Evolutionary conservation across 2,329 filamentous ascomycete genomes (phyloP).

Genomic region (Hypoxylon rubiginosum): DNA sequence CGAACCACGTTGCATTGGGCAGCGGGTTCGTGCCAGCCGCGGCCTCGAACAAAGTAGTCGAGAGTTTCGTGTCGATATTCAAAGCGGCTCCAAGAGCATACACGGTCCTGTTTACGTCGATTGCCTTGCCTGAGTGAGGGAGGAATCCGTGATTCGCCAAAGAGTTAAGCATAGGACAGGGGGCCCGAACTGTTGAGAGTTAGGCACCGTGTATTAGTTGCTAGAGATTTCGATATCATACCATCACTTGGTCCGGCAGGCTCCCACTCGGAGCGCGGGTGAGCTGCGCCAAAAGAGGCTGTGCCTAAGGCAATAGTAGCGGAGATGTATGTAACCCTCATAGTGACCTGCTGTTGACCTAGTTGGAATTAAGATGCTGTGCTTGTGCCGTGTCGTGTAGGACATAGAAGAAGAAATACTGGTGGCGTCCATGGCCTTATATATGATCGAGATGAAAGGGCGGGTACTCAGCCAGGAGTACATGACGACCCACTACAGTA

Average conservation of each 20-base stretch:
- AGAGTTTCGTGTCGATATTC: slow-evolving; percentile 27
- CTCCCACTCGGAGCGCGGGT: slow-evolving; percentile 23
- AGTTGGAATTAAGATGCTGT: background rate
- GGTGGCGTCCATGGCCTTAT: slow-evolving; percentile 5
- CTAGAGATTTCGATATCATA: slow-evolving; percentile 20
- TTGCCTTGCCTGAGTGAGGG: slow-evolving; percentile 38
- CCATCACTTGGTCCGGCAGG: slow-evolving; percentile 34
- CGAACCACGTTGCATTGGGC: slow-evolving; percentile 38
- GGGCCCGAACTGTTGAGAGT: slow-evolving; percentile 35
- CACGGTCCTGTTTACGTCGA: slow-evolving; percentile 33
- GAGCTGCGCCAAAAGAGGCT: slow-evolving; percentile 8
- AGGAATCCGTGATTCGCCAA: slow-evolving; percentile 45
- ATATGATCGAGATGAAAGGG: background rate
- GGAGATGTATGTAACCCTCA: slow-evolving; percentile 31
- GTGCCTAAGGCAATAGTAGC: slow-evolving; percentile 23
- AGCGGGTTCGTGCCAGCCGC: slow-evolving; percentile 36
- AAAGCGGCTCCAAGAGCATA: slow-evolving; percentile 30
- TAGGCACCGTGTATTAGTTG: slow-evolving; percentile 8
- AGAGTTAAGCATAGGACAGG: slow-evolving; percentile 44
- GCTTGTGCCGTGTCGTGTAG: background rate
- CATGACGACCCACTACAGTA: no score
- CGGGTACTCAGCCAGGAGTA: no score
- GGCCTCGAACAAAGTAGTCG: slow-evolving; percentile 17
- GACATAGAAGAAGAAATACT: background rate
- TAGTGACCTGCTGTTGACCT: slow-evolving; percentile 26